phyloP scores from a whole-genome alignment of 495 filamentous ascomycete species.

The Cryomyces minteri region DNA sequence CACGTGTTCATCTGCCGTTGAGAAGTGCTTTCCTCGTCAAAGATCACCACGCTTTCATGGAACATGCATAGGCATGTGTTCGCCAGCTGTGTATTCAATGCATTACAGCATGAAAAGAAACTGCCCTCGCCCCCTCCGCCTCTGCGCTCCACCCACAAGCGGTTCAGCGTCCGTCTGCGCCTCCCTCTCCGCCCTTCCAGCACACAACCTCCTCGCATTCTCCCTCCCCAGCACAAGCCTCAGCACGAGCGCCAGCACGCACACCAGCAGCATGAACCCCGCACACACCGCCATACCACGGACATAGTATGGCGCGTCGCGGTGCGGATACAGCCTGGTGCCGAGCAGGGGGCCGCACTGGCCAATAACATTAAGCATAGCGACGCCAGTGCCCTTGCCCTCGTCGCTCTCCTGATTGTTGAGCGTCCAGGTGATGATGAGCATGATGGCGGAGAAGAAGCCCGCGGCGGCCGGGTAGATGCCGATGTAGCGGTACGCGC shows the following conservation, averaged over 20 bases:
- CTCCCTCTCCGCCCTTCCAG: constrained; percentile 1
- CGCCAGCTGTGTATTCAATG: too few species aligned
- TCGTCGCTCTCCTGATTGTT: constrained; percentile 32
- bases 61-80: too few species aligned
- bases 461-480: constrained; percentile 55
- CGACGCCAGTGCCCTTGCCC: constrained; percentile 41
- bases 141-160: constrained; percentile 4
- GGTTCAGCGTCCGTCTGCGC: constrained; percentile 1
- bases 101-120: constrained; percentile 10
- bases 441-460: constrained; percentile 48
- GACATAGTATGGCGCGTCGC: constrained; percentile 28
- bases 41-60: too few species aligned
- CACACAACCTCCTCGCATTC: constrained; percentile 1
- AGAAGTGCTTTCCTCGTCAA: too few species aligned
- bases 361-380: constrained; percentile 44
- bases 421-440: constrained; percentile 50
- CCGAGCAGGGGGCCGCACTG: constrained; percentile 21
- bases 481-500: constrained; percentile 34
- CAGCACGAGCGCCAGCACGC: constrained; percentile 26
- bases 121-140: not conserved
- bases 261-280: constrained; percentile 34
- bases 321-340: constrained; percentile 22
- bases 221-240: constrained; percentile 23
- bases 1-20: too few species aligned
- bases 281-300: constrained; percentile 39